Evolutionary conservation across 805 yeast genomes (phyloP).

Genomic region (Candida sithepensis): DNA sequence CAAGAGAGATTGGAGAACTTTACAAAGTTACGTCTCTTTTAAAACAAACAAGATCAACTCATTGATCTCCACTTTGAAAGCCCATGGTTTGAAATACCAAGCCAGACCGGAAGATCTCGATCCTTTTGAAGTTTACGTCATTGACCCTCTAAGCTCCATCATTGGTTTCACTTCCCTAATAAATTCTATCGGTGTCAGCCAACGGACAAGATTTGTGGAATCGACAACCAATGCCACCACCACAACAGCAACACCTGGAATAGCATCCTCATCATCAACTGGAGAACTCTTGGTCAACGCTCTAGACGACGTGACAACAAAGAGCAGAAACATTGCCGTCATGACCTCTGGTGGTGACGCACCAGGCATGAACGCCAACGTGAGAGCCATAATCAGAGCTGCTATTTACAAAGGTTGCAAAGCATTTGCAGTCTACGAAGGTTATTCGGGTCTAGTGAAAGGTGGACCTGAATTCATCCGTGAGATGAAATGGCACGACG

Average conservation of each 20-base stretch:
- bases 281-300: not conserved
- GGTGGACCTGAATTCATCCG: conserved; percentile 56
- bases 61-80: conserved; percentile 34
- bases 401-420: conserved; percentile 64
- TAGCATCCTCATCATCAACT: too few relatives aligned
- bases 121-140: conserved; percentile 70
- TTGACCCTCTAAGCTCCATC: conserved; percentile 82
- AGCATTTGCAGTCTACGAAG: conserved; percentile 67
- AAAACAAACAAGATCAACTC: conserved; percentile 39
- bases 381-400: conserved; percentile 67
- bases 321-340: conserved; percentile 54
- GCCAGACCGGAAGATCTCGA: conserved; percentile 66
- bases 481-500: conserved; percentile 70
- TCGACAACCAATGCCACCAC: not conserved
- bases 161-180: conserved; percentile 70
- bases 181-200: conserved; percentile 45
- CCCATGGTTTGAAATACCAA: conserved; percentile 40
- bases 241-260: too few relatives aligned
- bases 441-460: conserved; percentile 67
- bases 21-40: conserved; percentile 43
- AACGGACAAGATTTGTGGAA: not conserved
- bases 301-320: not conserved
- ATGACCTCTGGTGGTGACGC: conserved; percentile 85
- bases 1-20: conserved; percentile 48
- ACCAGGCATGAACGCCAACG: conserved; percentile 78